Percentiles rank a stretch among this genome's conserved stretches.
phyloP scores from a whole-genome alignment of 768 basidiomycete genomes.

The Candolleomyces aberdarensis region DNA sequence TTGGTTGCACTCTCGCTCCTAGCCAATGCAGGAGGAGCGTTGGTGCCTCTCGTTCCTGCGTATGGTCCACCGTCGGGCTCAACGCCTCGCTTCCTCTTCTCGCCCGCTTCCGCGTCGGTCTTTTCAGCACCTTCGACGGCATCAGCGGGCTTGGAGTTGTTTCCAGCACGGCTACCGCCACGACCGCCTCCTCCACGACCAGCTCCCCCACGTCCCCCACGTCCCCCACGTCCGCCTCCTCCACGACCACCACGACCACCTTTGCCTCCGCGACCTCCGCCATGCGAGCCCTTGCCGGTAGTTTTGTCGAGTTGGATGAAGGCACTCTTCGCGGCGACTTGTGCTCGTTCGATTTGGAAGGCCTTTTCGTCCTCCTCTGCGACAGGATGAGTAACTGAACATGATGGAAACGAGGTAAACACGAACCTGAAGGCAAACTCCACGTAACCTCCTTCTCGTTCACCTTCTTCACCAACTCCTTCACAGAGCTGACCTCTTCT shows the following conservation, averaged over 20 bases:
- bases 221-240: constrained; percentile 43
- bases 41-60: constrained; percentile 59
- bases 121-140: constrained; percentile 27
- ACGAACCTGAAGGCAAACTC: constrained; percentile 38
- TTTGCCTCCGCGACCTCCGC: constrained; percentile 24
- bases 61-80: constrained; percentile 79
- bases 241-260: constrained; percentile 42
- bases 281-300: constrained; percentile 19
- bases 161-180: constrained; percentile 31
- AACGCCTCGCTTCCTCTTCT: constrained; percentile 73
- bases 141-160: constrained; percentile 33
- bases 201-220: constrained; percentile 40
- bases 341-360: constrained; percentile 74
- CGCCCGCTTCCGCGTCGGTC: constrained; percentile 47
- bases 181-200: constrained; percentile 31
- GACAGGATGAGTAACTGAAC: not conserved
- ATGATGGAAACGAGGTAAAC: not conserved
- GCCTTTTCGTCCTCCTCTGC: constrained; percentile 69
- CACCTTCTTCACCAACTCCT: constrained; percentile 60
- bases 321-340: constrained; percentile 57
- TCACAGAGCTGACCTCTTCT: constrained; percentile 69
- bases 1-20: constrained; percentile 32
- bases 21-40: constrained; percentile 50
- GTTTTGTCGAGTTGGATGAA: constrained; percentile 26
- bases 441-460: constrained; percentile 65